Evolutionary conservation across 371 early-diverging fungal genomes (phyloP).

Genomic region (Mortierella sp.): DNA sequence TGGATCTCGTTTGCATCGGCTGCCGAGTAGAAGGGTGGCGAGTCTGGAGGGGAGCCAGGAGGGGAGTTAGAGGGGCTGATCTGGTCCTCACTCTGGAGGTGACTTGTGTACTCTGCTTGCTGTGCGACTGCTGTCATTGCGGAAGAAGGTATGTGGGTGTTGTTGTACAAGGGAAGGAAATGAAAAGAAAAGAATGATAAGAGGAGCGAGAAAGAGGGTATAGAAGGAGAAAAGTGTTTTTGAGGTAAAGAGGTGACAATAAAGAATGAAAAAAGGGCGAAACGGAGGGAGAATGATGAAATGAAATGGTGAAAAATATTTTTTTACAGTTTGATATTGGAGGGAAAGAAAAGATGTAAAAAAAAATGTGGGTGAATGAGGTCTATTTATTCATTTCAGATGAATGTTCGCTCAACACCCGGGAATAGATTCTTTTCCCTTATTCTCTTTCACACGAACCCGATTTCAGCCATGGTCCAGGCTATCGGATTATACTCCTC

Average conservation of each 20-base stretch:
- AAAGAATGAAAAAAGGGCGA: background rate
- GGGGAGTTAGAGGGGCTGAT: background rate
- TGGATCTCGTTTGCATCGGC: conserved; percentile 7
- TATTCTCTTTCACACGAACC: background rate
- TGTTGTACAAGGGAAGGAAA: background rate
- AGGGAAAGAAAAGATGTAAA: background rate
- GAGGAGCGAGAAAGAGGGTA: background rate
- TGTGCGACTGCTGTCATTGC: conserved; percentile 10
- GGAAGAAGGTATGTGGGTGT: background rate
- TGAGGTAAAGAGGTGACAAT: background rate
- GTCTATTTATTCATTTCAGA: background rate
- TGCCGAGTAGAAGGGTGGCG: background rate
- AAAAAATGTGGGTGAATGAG: background rate
- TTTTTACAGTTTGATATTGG: background rate
- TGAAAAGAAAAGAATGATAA: background rate
- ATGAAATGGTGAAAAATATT: conserved; percentile 1
- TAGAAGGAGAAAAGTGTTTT: background rate
- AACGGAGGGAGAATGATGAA: conserved; percentile 17
- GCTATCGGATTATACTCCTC: background rate
- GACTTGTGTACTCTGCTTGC: background rate
- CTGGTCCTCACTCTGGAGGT: background rate
- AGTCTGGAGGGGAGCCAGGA: conserved; percentile 17
- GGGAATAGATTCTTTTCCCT: background rate
- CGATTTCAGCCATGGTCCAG: background rate
- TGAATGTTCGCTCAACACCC: no score